Evolutionary conservation across 1,284 basidiomycete species (phyloP), one percentile per base, ranked within the genome.

Genomic region (Ceratobasidium sp.): DNA sequence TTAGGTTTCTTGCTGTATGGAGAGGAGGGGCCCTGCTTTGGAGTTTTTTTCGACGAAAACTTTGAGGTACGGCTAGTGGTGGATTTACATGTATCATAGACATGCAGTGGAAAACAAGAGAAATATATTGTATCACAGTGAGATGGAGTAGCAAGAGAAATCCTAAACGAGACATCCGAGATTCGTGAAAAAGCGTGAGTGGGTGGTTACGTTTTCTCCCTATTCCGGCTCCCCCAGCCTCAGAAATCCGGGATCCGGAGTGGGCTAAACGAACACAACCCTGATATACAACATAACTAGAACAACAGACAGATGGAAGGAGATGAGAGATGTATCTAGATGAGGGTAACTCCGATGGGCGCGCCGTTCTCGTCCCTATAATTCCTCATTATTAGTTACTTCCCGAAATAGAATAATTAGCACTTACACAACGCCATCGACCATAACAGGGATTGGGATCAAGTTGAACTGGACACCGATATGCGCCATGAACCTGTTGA

Each of bases 401-500:
- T 33, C 23, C 6, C 20, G 62, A 38, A 28, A 12, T 38, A 23
- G 56, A 40, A 23, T 5, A 48, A 33, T n/a, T 52, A 54, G 38
- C 7, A 65, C 71, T 42, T 52, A 75, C 71, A 75, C 71, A 40
- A 75, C 61, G 3, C 71, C 71, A 56, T 75, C 71, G 26, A 75
- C 71, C 71, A 75, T 75, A 28, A 75, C 71, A 2, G 71, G 71
- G 26, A 75, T 75, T 0, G 78, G 78, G 33, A 80, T 78, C 17
- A 80, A 65, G 26, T 80, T 79, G 78, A 80, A 80, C 46, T 79
- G 78, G 46, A 80, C 70, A 38, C 80, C 80, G 20, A 75, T 57
- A 57, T 80, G 78, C 10, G 80, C 78, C 79, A 80, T 79, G 74
- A 79, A 80, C 57, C 76, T 77, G 64, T 80, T 80, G 28, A 80